phyloP scores from a whole-genome alignment of 179 eudicot species.

The Beta lomatogona region DNA sequence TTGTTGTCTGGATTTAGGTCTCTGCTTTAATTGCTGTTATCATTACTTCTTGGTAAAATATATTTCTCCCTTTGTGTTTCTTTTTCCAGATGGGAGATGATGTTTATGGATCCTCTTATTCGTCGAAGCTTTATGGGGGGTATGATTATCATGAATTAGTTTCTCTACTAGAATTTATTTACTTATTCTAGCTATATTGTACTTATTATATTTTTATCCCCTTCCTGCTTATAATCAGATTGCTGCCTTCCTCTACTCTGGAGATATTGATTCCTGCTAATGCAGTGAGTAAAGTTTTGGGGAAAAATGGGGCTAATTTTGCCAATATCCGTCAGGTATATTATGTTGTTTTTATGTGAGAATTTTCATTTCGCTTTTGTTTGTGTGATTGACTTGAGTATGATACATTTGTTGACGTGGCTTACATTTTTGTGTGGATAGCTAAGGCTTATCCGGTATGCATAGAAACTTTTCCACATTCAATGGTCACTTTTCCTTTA shows the following conservation, averaged over 20 bases:
- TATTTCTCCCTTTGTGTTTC: background rate
- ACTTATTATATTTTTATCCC: background rate
- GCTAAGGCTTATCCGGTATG: background rate
- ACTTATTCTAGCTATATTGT: constrained; percentile 5
- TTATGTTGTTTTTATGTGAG: background rate
- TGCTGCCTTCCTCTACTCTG: constrained; percentile 61
- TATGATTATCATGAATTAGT: constrained; percentile 30
- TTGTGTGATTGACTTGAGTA: background rate
- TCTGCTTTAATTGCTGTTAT: constrained; percentile 3
- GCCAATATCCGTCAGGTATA: constrained; percentile 83
- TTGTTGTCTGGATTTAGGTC: background rate
- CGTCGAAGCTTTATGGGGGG: constrained; percentile 78
- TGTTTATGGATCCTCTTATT: constrained; percentile 69
- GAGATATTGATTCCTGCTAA: constrained; percentile 82
- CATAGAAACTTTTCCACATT: background rate
- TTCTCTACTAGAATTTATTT: constrained; percentile 5
- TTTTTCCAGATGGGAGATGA: constrained; percentile 60
- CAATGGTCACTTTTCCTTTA: background rate
- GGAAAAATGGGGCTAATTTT: constrained; percentile 83
- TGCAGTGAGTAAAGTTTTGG: constrained; percentile 81
- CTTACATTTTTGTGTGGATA: background rate
- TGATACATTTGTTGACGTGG: background rate
- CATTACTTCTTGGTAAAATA: background rate
- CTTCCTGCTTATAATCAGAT: constrained; percentile 39
- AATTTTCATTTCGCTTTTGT: background rate